phyloP scores from a whole-genome alignment of 305 asterid genomes.

The Fraxinus greggii region DNA sequence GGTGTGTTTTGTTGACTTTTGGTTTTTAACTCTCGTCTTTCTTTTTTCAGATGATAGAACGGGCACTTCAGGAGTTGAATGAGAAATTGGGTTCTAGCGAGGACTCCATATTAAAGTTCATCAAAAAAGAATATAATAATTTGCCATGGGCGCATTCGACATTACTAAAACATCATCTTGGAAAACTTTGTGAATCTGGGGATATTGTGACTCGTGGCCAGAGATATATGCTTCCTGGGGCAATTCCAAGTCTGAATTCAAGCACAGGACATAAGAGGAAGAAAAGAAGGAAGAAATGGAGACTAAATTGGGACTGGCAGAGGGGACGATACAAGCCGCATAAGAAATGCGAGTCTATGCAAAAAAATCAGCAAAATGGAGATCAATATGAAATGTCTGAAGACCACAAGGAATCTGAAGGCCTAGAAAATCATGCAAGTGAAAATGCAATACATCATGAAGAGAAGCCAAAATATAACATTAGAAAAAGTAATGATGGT shows the following conservation, averaged over 20 bases:
- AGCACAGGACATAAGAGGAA: conserved; percentile 23
- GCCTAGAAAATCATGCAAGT: conserved; percentile 13
- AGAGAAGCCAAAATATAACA: conserved; percentile 17
- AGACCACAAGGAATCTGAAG: conserved; percentile 15
- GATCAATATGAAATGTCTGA: conserved; percentile 6
- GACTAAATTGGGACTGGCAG: conserved; percentile 27
- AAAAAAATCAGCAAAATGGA: conserved; percentile 15
- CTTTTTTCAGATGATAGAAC: conserved; percentile 51
- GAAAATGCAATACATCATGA: conserved; percentile 8
- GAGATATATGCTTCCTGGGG: conserved; percentile 37
- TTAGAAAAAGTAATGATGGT: conserved; percentile 1
- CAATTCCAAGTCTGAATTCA: not conserved
- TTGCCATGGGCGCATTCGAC: conserved; percentile 51
- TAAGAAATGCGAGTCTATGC: conserved; percentile 11
- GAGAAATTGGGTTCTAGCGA: conserved; percentile 49
- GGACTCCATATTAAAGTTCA: conserved; percentile 49
- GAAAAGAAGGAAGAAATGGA: conserved; percentile 27
- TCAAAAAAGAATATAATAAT: conserved; percentile 34
- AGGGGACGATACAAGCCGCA: conserved; percentile 21
- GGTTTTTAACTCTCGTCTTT: not conserved
- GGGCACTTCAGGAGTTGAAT: conserved; percentile 45
- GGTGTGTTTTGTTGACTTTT: not conserved
- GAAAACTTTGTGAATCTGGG: conserved; percentile 37
- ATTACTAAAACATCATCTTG: conserved; percentile 47
- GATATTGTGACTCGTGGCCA: conserved; percentile 28